Conservation (phyloP, 164 flowering plant genomes). For the Piper betle region DNA sequence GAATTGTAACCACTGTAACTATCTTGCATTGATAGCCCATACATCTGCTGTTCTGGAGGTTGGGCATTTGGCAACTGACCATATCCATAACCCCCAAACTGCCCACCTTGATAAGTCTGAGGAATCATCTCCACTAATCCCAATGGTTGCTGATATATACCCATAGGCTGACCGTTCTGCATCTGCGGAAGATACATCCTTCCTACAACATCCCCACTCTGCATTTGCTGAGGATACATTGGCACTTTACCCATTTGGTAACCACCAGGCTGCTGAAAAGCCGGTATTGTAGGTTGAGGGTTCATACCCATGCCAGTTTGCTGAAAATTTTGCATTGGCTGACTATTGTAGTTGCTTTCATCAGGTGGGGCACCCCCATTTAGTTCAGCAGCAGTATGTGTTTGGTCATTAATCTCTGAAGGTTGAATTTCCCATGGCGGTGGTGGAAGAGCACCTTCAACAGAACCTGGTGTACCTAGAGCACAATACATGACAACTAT, state of each 20-base stretch:
- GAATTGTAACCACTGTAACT: slow-evolving; percentile 25
- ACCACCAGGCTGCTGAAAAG: slow-evolving; percentile 22
- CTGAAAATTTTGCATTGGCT: neutral
- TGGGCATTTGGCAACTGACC: slow-evolving; percentile 20
- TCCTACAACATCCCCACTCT: slow-evolving; percentile 23
- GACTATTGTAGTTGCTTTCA: neutral
- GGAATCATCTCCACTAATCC: slow-evolving; percentile 21
- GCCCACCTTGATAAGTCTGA: slow-evolving; percentile 52
- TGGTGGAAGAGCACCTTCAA: slow-evolving; percentile 54
- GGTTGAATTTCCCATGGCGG: slow-evolving; percentile 90
- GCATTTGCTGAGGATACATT: slow-evolving; percentile 26
- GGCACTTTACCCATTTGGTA: slow-evolving; percentile 9
- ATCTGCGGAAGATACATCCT: slow-evolving; percentile 27
- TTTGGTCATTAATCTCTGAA: neutral
- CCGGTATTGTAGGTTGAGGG: slow-evolving; percentile 2
- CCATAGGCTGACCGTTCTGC: slow-evolving; percentile 29
- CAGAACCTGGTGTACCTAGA: slow-evolving; percentile 27
- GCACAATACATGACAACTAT: neutral
- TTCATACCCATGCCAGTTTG: neutral
- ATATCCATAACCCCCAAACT: slow-evolving; percentile 50
- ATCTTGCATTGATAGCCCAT: slow-evolving; percentile 55
- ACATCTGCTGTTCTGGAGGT: slow-evolving; percentile 36
- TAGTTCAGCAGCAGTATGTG: neutral
- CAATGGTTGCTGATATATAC: slow-evolving; percentile 40
- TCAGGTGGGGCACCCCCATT: neutral